A percentile compares a stretch with the other conserved stretches of the same genome.
These are phyloP conservation scores for Cutaneotrichosporon curvatum DNA, from an alignment of 1,284 basidiomycete species.

Conservation along the genomic window DNA sequence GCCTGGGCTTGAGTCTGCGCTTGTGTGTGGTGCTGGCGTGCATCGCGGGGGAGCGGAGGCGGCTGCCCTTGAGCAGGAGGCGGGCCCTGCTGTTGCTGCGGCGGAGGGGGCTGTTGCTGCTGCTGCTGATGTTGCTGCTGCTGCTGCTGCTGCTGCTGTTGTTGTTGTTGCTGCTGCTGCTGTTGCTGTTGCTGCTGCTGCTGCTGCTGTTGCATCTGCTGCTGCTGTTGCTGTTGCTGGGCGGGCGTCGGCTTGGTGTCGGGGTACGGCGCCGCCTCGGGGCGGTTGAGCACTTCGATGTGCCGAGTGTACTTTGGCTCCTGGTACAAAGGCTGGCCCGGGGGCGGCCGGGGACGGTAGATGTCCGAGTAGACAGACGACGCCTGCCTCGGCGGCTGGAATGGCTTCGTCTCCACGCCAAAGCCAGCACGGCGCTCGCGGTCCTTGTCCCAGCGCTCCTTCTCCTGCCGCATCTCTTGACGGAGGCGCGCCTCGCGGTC, in stretches of 20 bases:
- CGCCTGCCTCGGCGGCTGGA: constrained; percentile 18
- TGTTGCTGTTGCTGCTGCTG: neutral
- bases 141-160: too few relatives aligned
- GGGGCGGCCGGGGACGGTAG: constrained; percentile 9
- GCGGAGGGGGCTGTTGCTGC: constrained; percentile 5
- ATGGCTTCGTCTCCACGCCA: constrained; percentile 18
- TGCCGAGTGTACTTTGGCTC: constrained; percentile 23
- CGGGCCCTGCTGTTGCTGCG: too few relatives aligned
- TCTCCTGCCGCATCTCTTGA: constrained; percentile 9
- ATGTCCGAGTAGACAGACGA: constrained; percentile 15
- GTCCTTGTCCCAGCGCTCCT: constrained; percentile 3
- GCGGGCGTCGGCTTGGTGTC: neutral
- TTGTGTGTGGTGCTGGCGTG: too few relatives aligned
- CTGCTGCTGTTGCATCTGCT: too few relatives aligned
- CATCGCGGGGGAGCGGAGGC: too few relatives aligned
- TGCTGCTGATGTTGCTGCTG: neutral
- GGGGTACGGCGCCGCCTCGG: constrained; percentile 15
- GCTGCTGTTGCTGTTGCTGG: too few relatives aligned
- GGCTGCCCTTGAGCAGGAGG: too few relatives aligned
- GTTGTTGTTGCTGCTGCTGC: neutral
- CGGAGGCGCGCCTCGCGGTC: constrained; percentile 10
- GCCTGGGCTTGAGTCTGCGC: too few relatives aligned
- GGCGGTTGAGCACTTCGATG: constrained; percentile 34
- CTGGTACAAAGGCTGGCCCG: constrained; percentile 2
- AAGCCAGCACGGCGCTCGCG: constrained; percentile 8